Conservation (phyloP, 352 stramenopile species). For the Phytophthora sp. region DNA sequence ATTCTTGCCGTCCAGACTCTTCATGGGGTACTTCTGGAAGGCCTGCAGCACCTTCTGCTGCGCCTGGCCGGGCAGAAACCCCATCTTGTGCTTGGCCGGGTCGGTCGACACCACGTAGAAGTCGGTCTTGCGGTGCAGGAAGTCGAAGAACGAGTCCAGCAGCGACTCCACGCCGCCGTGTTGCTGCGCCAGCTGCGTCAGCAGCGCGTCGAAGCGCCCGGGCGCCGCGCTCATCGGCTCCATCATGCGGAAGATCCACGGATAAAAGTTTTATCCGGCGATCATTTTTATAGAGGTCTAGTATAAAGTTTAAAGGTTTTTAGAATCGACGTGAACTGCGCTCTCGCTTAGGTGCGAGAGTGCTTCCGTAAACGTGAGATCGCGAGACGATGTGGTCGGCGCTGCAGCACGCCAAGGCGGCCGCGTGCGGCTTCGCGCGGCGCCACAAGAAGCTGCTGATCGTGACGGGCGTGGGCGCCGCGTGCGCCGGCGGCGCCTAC, state of each 20-base stretch:
- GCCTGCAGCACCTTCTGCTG: constrained; percentile 67
- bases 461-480: constrained; percentile 48
- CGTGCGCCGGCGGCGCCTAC: constrained; percentile 64
- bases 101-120: constrained; percentile 92
- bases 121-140: constrained; percentile 98
- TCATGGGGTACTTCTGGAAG: constrained; percentile 74
- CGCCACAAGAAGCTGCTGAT: constrained; percentile 75
- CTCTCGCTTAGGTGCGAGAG: no score
- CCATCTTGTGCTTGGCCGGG: constrained; percentile 55
- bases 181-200: constrained; percentile 95
- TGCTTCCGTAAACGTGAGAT: not conserved
- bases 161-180: constrained; percentile 95
- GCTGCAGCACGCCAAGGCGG: constrained; percentile 55
- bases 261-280: no score
- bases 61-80: constrained; percentile 65
- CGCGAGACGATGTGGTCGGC: constrained; percentile 67
- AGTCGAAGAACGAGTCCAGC: constrained; percentile 97
- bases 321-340: no score
- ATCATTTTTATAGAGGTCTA: no score
- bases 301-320: no score
- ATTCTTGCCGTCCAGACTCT: constrained; percentile 45
- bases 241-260: no score
- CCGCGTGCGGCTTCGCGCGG: constrained; percentile 65
- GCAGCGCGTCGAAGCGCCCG: constrained; percentile 77
- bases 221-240: constrained; percentile 36